Base-by-base conservation (phyloP, 2,329 filamentous ascomycete genomes). In the Diaporthe helianthi region DNA sequence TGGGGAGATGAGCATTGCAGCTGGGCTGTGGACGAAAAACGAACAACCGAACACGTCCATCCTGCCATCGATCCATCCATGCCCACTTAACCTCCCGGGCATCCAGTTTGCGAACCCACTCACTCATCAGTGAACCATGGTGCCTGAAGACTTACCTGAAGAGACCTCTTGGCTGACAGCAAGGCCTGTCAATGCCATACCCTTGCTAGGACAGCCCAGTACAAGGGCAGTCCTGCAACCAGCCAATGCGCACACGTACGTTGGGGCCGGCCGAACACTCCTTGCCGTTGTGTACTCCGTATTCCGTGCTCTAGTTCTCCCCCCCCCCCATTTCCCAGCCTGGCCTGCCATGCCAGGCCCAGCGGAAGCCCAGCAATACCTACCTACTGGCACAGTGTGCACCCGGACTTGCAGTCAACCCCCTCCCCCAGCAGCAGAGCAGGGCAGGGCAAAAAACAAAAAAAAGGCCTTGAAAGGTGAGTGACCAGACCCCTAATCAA, bases 121-220 rank as follows among this genome's bases (percentile, higher is more conserved):
- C 44, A 47, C n/a, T 22, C n/a, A 12, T 10, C 44, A 12, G 51
- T 36, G 10, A 19, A 31, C 24, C 13, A 13, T 19, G 44, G 54
- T 41, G 41, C 54, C 22, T 8, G 17, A 17, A 24, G n/a, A n/a
- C n/a, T n/a, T n/a, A 6, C 12, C 17, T 19, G 29, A 44, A 19
- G 22, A 26, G 17, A 63, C 58, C 58, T 63, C 44, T 41, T 63
- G 58, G 58, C 58, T 49, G 58, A 61, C 58, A 61, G 41, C 58
- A 26, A 61, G 41, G 55, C 41, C 55, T 26, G 55, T 61, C 55
- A 61, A 61, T 61, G 55, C 55, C 26, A 22, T 7, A 61, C 58
- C 58, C 58, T 33, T 61, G 41, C 58, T 38, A n/a, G 41, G 41
- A 26, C 41, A 47, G 58, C 41, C 19, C 38, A 47, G 26, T 61